Base-by-base conservation (phyloP, 179 eudicot genomes). In the Silene coronaria region DNA sequence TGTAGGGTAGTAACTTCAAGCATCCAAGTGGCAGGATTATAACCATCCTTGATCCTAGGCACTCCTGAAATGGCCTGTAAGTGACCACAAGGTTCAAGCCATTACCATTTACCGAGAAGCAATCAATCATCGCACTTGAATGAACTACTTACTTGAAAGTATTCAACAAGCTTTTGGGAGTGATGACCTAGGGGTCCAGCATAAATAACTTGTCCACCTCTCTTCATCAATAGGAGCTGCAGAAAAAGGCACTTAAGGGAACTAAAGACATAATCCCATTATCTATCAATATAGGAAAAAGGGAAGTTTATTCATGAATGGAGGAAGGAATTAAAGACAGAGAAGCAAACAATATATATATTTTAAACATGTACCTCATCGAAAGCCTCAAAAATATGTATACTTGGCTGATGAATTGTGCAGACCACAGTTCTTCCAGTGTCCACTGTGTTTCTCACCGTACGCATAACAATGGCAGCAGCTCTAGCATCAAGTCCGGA, bases 11-110 rank as follows among this genome's bases (percentile, higher is more conserved):
- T 89, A 73, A 91, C 79, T 10, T 91, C 94, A 70, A 91, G 82
- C 94, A 91, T 84, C 94, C 96, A 91, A 11, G 94, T 89, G 3
- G 96, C 96, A 59, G 96, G 96, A 83, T 89, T 91, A 68, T 87
- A 88, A 36, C 88, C 88, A 3, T 88, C 91, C 69, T 61, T 79
- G 23, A 89, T 91, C 66, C 82, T 83, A 12, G 91, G 84, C 23
- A 88, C 87, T 67, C 91, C 91, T 0, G 87, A 83, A 64, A 89
- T 74, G 57, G 87, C 91, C 97, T 92, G 82, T 48, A 72, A 63
- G 38, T 68, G 8, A 72, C 48, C 51, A 58, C 13, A n/a, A 57
- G 46, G 27, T 72, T 58, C 45, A 70, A 68, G 51, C 4, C 45
- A 65, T 16, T 32, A 6, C 23, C 22, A 65, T n/a, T 38, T 17